Percentiles rank a stretch among this genome's conserved stretches.
Conservation (phyloP, 73 alveolate genomes). For the Paramecium sonneborni region DNA sequence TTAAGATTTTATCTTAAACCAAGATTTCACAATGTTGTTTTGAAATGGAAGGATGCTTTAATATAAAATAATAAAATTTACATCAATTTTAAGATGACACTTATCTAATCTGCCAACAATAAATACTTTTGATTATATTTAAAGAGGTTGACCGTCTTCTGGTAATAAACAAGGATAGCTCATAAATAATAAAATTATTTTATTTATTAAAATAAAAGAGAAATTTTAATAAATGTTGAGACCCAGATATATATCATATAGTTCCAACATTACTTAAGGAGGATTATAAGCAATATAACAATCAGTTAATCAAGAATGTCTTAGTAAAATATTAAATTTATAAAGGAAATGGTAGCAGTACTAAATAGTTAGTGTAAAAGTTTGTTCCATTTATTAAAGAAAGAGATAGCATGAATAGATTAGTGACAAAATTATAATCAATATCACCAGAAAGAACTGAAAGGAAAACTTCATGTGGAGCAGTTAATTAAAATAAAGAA, state of each 20-base stretch:
- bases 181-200: background rate
- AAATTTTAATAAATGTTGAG: background rate
- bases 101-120: slow-evolving; percentile 22
- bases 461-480: background rate
- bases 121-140: slow-evolving; percentile 33
- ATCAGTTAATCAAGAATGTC: background rate
- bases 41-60: slow-evolving; percentile 43
- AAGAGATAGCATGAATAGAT: slow-evolving; percentile 47
- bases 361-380: background rate
- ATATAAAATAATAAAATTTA: background rate
- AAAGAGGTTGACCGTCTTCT: slow-evolving; percentile 16
- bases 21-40: slow-evolving; percentile 18
- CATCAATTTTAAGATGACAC: slow-evolving; percentile 10
- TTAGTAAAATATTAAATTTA: background rate
- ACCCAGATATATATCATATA: slow-evolving; percentile 8
- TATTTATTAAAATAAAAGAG: background rate
- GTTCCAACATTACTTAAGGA: background rate
- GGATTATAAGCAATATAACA: background rate
- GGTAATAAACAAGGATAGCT: slow-evolving; percentile 33
- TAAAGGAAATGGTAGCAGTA: background rate
- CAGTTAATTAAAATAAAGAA: background rate
- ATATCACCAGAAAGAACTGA: slow-evolving; percentile 5
- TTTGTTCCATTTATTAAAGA: slow-evolving; percentile 26
- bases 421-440: background rate
- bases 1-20: background rate